Conservation (phyloP, 2,329 filamentous ascomycete species). For the Fusarium foetens region DNA sequence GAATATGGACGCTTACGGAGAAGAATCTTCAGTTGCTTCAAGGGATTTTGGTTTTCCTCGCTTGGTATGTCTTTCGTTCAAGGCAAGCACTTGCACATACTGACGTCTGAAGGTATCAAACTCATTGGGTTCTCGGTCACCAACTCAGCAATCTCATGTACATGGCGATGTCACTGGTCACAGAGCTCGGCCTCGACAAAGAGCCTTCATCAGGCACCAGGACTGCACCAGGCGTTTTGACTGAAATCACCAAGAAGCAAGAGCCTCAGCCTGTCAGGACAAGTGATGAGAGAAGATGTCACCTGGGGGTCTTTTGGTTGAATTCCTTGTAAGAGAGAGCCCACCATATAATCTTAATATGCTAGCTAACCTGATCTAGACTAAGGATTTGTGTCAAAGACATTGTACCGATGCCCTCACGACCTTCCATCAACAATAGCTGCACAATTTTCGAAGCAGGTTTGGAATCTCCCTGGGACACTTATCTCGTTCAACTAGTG, state of each 20-base stretch:
- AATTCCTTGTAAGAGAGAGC: background rate
- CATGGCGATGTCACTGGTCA: constrained; percentile 8
- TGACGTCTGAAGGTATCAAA: constrained; percentile 6
- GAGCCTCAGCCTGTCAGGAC: background rate
- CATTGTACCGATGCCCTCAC: background rate
- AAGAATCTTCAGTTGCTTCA: constrained; percentile 9
- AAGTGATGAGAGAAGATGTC: constrained; percentile 1
- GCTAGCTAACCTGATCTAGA: background rate
- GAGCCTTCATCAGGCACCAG: background rate
- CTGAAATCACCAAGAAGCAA: background rate
- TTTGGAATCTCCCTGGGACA: background rate
- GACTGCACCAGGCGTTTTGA: background rate
- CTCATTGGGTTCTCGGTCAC: constrained; percentile 1
- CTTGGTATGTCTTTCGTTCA: background rate
- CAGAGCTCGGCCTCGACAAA: constrained; percentile 5
- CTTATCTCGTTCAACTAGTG: background rate
- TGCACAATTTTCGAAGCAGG: background rate
- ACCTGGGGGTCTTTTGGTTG: constrained; percentile 19
- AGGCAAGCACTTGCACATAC: rapidly evolving
- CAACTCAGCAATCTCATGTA: constrained; percentile 20
- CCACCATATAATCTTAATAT: rapidly evolving
- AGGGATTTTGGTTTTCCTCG: background rate
- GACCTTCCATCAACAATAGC: background rate
- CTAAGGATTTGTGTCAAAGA: background rate
- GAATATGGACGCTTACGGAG: constrained; percentile 11